Evolutionary conservation across 345 rosid species (phyloP).

Genomic region (Barbarea vulgaris): DNA sequence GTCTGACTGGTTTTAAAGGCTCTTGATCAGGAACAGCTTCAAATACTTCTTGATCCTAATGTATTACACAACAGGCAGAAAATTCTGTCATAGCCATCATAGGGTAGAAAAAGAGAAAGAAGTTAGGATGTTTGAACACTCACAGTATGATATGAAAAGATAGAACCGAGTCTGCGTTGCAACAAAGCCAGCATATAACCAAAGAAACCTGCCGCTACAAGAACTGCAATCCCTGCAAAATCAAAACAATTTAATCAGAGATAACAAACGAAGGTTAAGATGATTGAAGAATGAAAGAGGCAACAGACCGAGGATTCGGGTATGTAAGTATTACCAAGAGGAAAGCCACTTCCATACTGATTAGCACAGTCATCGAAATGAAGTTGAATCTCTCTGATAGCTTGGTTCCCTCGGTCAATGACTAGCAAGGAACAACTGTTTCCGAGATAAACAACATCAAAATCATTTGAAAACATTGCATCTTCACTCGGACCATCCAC

Average conservation of each 20-base stretch:
- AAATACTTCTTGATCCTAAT: constrained; percentile 52
- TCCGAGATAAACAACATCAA: constrained; percentile 90
- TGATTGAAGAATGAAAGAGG: background rate
- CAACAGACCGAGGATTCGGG: background rate
- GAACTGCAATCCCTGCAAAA: constrained; percentile 79
- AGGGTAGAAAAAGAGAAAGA: background rate
- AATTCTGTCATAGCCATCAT: background rate
- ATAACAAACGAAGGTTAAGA: background rate
- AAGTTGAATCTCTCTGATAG: constrained; percentile 95
- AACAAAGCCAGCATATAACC: constrained; percentile 96
- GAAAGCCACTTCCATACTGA: constrained; percentile 89
- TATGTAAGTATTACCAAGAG: constrained; percentile 60
- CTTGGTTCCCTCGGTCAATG: constrained; percentile 89
- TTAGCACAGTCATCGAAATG: constrained; percentile 96
- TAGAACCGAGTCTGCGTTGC: constrained; percentile 69
- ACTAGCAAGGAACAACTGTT: constrained; percentile 95
- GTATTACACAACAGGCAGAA: constrained; percentile 8
- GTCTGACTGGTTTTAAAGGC: constrained; percentile 63
- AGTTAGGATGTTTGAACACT: constrained; percentile 36
- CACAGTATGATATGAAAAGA: constrained; percentile 63
- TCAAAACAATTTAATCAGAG: background rate
- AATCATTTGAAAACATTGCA: constrained; percentile 91
- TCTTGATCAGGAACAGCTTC: constrained; percentile 47
- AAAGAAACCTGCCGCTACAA: constrained; percentile 82
- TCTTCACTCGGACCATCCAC: constrained; percentile 99